These are phyloP conservation scores for Boletus smithii DNA, from an alignment of 1,284 basidiomycete species.

Conservation along the genomic window DNA sequence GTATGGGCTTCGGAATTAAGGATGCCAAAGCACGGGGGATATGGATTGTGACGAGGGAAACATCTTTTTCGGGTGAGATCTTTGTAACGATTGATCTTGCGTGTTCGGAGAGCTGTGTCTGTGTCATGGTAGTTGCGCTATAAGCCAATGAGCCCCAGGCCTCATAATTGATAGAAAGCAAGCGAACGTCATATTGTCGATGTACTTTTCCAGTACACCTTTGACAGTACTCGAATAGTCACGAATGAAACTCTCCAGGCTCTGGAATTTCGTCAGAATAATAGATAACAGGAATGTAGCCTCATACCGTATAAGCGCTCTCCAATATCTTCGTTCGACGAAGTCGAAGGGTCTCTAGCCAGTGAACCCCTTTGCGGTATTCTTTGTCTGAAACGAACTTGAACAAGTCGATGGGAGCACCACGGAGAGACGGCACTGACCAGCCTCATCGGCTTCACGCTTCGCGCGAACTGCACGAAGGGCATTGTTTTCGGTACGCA, in stretches of 20 bases:
- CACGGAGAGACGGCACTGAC: constrained; percentile 40
- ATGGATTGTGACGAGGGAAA: constrained; percentile 49
- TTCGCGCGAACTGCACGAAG: constrained; percentile 77
- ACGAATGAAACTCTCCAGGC: constrained; percentile 74
- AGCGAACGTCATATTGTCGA: constrained; percentile 72
- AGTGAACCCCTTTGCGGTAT: constrained; percentile 89
- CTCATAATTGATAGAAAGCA: background rate
- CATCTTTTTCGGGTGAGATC: constrained; percentile 71
- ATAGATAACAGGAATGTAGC: constrained; percentile 12
- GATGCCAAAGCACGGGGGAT: constrained; percentile 59
- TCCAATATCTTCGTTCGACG: constrained; percentile 80
- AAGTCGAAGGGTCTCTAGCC: constrained; percentile 88
- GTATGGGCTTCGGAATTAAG: constrained; percentile 60
- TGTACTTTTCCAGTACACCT: constrained; percentile 64
- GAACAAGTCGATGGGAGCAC: background rate
- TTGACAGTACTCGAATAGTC: constrained; percentile 72
- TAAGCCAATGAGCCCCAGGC: constrained; percentile 15
- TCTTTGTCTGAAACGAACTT: constrained; percentile 68
- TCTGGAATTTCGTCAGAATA: constrained; percentile 43
- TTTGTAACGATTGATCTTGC: constrained; percentile 54
- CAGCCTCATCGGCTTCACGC: constrained; percentile 89
- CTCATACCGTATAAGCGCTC: constrained; percentile 68
- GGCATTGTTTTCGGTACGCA: constrained; percentile 58
- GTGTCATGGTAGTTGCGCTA: constrained; percentile 67
- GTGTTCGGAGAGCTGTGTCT: constrained; percentile 63